Evolutionary conservation across 345 rosid genomes (phyloP).

Genomic region (Eucalyptus pauciflora): DNA sequence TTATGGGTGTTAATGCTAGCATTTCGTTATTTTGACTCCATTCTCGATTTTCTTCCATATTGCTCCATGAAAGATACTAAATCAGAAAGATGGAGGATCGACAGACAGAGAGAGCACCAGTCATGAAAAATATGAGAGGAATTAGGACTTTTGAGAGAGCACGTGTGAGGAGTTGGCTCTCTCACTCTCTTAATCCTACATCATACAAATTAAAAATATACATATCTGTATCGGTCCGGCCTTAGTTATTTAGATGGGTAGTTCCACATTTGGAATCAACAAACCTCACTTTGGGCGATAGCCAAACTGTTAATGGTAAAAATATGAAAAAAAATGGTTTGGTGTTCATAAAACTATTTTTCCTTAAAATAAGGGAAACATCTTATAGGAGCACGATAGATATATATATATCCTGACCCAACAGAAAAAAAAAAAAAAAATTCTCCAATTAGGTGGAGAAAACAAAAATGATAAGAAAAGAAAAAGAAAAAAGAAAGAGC

Average conservation of each 20-base stretch:
- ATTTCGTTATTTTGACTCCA: no score
- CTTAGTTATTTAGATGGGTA: no score
- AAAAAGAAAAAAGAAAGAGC: neutral
- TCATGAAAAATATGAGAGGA: no score
- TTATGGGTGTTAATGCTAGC: no score
- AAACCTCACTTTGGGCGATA: fast-evolving
- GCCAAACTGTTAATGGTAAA: fast-evolving
- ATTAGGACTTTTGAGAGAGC: no score
- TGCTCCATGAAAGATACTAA: no score
- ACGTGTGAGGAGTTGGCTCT: no score
- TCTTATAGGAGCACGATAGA: neutral
- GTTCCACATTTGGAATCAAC: fast-evolving
- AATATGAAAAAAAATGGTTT: neutral
- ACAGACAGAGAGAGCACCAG: fast-evolving
- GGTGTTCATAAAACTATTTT: neutral
- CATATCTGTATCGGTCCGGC: fast-evolving
- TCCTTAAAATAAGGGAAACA: neutral
- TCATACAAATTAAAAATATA: no score
- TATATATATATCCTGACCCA: neutral
- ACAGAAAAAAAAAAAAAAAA: fast-evolving
- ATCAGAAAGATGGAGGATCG: no score
- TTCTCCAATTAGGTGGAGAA: neutral
- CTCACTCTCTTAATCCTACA: no score
- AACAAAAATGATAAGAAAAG: neutral
- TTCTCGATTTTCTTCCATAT: no score